A percentile compares a stretch with the other conserved stretches of the same genome.
Evolutionary conservation across 1,139 yeast genomes (phyloP).

Genomic region (Blastobotrys elegans): DNA sequence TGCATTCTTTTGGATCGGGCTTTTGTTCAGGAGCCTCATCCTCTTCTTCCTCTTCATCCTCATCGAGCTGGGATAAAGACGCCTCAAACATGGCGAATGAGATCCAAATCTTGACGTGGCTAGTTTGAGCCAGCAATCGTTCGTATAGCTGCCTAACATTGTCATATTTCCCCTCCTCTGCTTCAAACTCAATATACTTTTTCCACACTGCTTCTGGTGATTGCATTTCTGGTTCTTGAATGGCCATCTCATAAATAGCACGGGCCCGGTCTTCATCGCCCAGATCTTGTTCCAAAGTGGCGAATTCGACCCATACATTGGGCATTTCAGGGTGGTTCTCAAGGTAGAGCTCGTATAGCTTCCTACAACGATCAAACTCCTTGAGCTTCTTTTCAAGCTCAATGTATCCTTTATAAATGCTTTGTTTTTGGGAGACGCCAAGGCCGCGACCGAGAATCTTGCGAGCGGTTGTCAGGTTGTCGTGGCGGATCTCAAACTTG

Average conservation of each 20-base stretch:
- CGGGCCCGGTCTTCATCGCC: constrained; percentile 69
- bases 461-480: constrained; percentile 49
- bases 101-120: constrained; percentile 52
- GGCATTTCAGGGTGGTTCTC: constrained; percentile 46
- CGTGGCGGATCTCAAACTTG: constrained; percentile 68
- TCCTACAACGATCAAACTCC: constrained; percentile 62
- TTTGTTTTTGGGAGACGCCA: constrained; percentile 59
- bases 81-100: constrained; percentile 64
- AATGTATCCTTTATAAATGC: constrained; percentile 61
- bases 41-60: constrained; percentile 38
- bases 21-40: constrained; percentile 37
- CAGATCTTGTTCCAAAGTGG: constrained; percentile 60
- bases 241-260: constrained; percentile 55
- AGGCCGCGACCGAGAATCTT: constrained; percentile 68
- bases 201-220: constrained; percentile 42
- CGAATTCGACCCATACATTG: constrained; percentile 53
- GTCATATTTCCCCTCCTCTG: constrained; percentile 53
- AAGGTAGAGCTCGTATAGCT: constrained; percentile 62
- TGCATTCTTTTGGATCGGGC: constrained; percentile 46
- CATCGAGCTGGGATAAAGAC: constrained; percentile 29
- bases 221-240: constrained; percentile 34
- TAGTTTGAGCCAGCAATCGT: constrained; percentile 36
- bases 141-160: constrained; percentile 53
- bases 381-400: constrained; percentile 42
- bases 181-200: constrained; percentile 52